Conservation (phyloP, 345 rosid genomes). For the Carallia pectinifolia region DNA sequence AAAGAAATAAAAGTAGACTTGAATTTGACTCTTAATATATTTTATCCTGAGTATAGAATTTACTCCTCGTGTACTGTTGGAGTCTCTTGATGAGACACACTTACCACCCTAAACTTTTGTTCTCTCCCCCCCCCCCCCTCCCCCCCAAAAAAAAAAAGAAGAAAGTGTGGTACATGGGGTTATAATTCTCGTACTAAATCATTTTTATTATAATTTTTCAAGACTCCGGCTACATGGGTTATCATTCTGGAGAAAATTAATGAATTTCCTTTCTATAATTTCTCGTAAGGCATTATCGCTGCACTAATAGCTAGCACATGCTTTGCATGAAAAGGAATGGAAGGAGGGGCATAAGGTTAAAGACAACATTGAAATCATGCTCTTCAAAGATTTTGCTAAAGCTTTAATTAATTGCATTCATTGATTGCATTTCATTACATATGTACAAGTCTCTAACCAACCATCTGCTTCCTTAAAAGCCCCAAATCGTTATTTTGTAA, state of each 20-base stretch:
- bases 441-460: not conserved
- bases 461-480: slow-evolving; percentile 41
- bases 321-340: slow-evolving; percentile 31
- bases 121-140: no score
- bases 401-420: slow-evolving; percentile 28
- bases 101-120: no score
- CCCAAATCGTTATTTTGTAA: not conserved
- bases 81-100: no score
- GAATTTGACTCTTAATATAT: no score
- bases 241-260: slow-evolving; percentile 29
- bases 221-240: slow-evolving; percentile 1
- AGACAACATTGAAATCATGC: not conserved
- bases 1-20: no score
- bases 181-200: no score
- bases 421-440: slow-evolving; percentile 11
- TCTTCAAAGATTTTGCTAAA: slow-evolving; percentile 15
- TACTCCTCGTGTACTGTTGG: no score
- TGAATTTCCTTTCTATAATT: slow-evolving; percentile 31
- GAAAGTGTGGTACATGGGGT: no score
- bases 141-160: no score
- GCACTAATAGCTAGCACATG: slow-evolving; percentile 49
- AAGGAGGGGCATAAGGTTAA: slow-evolving; percentile 4
- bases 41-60: no score
- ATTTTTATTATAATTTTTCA: slow-evolving; percentile 1
- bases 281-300: slow-evolving; percentile 39